Evolutionary conservation across 2,329 filamentous ascomycete species (phyloP).

Genomic region (Apiospora sp.): DNA sequence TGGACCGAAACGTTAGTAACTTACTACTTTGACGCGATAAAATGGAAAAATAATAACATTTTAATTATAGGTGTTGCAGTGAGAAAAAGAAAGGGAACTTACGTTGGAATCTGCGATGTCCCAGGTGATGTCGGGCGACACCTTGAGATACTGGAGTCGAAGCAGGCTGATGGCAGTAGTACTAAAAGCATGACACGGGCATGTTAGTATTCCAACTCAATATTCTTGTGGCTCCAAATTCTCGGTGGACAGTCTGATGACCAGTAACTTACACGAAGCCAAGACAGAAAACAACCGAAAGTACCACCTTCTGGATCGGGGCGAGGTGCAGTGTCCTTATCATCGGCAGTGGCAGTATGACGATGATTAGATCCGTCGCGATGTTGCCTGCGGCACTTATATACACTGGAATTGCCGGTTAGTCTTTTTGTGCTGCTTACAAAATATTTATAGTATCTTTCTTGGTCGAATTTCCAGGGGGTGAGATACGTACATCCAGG

Average conservation of each 20-base stretch:
- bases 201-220: not conserved
- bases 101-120: slow-evolving; percentile 43
- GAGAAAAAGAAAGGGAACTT: too few species aligned
- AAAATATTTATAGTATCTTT: too few species aligned
- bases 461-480: not conserved
- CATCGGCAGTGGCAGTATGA: slow-evolving; percentile 46
- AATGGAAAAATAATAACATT: too few species aligned
- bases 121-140: slow-evolving; percentile 46
- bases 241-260: too few species aligned
- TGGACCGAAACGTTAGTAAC: too few species aligned
- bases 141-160: slow-evolving; percentile 46
- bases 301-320: slow-evolving; percentile 41
- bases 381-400: slow-evolving; percentile 49
- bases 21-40: too few species aligned
- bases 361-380: slow-evolving; percentile 46
- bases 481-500: slow-evolving; percentile 42
- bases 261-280: slow-evolving; percentile 47
- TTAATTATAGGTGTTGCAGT: too few species aligned
- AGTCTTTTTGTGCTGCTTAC: not conserved
- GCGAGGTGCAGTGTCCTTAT: slow-evolving; percentile 45
- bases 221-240: too few species aligned
- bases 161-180: slow-evolving; percentile 50
- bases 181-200: slow-evolving; percentile 26
- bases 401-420: slow-evolving; percentile 29
- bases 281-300: slow-evolving; percentile 48